Base-by-base conservation (phyloP, 345 rosid genomes). In the Bruguiera parviflora region DNA sequence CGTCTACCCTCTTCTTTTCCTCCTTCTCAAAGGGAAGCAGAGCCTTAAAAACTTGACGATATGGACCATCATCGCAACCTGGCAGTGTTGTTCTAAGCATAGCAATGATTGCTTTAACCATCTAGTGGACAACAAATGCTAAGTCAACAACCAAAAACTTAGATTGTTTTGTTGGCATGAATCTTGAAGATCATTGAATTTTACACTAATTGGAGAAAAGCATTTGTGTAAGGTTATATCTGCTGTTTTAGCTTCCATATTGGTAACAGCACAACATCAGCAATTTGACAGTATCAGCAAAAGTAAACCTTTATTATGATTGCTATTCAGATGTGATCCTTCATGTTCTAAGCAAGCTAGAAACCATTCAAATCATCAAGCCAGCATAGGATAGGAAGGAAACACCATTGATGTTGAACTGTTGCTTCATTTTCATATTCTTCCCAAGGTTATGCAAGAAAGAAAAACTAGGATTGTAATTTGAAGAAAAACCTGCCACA, bases 21-120 rank as follows among this genome's bases (percentile, higher is more conserved):
- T 91, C 97, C 78, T 91, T 91, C 78, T 89, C 94, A 61, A 79
- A 79, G 46, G 92, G 90, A 82, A 93, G 94, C 75, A 88, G 75
- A 76, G 90, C 96, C 84, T 91, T 89, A 75, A 93, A 91, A 53
- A 84, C 98, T 84, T 81, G 89, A 57, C 92, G 84, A 81, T 91
- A 91, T 63, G 97, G 75, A 63, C 74, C 83, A 84, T 91, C 95
- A 72, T 88, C 97, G 65, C 96, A 93, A 25, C 84, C 84, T 49
- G 91, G 77, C 71, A 85, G 70, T 71, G 97, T 66, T 46, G 98
- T 87, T 78, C 80, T 93, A 65, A 93, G 92, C 94, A 91, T 86
- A 10, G 91, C 87, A 73, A 88, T 77, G 73, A 91, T 91, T 66
- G 86, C 85, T 82, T 79, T 84, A 49, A 89, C 89, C 71, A 88